Evolutionary conservation across 345 rosid genomes (phyloP).

Genomic region (Jatropha curcas): DNA sequence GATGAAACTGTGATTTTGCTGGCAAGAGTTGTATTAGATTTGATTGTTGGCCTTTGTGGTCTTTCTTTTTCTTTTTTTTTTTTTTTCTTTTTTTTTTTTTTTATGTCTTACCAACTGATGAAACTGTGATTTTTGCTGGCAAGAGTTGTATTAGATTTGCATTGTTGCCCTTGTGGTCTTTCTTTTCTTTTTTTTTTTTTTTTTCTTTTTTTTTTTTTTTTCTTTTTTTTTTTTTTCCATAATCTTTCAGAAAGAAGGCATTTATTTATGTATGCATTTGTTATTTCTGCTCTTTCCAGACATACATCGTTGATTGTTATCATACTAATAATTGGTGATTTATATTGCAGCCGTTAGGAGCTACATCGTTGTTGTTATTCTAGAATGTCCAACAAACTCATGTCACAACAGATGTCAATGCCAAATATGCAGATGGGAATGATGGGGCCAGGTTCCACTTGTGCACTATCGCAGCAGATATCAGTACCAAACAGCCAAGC

Average conservation of each 20-base stretch:
- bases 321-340: slow-evolving; percentile 1
- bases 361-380: slow-evolving; percentile 19
- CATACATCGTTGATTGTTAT: neutral
- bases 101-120: too few relatives aligned
- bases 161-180: too few relatives aligned
- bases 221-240: too few relatives aligned
- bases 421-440: slow-evolving; percentile 38
- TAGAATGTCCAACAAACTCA: slow-evolving; percentile 57
- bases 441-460: slow-evolving; percentile 28
- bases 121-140: too few relatives aligned
- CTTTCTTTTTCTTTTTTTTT: too few relatives aligned
- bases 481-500: slow-evolving; percentile 27
- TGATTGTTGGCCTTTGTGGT: too few relatives aligned
- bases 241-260: neutral
- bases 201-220: too few relatives aligned
- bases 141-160: too few relatives aligned
- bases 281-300: neutral
- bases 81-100: too few relatives aligned
- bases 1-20: neutral
- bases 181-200: too few relatives aligned
- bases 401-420: slow-evolving; percentile 39
- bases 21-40: neutral
- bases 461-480: slow-evolving; percentile 28
- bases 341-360: slow-evolving; percentile 25
- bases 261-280: neutral